Conservation (phyloP, 164 flowering plant genomes). For the Amborella trichopoda region DNA sequence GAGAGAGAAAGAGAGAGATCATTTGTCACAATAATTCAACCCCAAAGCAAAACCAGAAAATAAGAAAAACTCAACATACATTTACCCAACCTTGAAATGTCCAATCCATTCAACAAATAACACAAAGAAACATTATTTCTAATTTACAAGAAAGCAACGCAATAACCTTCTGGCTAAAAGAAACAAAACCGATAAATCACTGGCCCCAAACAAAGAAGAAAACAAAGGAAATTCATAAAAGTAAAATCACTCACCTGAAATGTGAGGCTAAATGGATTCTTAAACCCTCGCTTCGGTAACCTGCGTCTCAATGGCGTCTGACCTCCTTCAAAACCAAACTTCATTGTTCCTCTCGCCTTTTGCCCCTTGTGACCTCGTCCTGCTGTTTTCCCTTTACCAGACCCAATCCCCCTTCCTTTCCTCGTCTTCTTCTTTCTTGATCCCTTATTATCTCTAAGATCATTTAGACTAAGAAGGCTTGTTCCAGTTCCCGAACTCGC, state of each 20-base stretch:
- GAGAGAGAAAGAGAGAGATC: too few species aligned
- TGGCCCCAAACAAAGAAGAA: neutral
- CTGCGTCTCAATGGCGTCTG: slow-evolving; percentile 87
- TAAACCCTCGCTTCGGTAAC: slow-evolving; percentile 82
- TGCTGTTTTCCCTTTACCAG: slow-evolving; percentile 90
- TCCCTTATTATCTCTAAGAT: slow-evolving; percentile 62
- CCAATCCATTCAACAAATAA: too few species aligned
- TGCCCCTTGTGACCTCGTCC: slow-evolving; percentile 95
- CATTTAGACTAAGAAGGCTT: slow-evolving; percentile 67
- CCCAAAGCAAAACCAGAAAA: too few species aligned
- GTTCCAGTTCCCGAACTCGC: too few species aligned
- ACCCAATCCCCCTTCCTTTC: slow-evolving; percentile 95
- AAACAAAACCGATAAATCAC: too few species aligned
- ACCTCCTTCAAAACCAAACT: slow-evolving; percentile 96
- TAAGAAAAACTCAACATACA: too few species aligned
- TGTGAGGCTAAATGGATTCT: slow-evolving; percentile 73
- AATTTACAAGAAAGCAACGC: neutral
- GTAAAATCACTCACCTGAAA: slow-evolving; percentile 45
- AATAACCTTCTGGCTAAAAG: too few species aligned
- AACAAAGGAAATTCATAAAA: neutral
- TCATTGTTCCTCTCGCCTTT: slow-evolving; percentile 68
- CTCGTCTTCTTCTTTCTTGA: slow-evolving; percentile 79
- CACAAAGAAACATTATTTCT: neutral
- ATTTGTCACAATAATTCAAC: too few species aligned
- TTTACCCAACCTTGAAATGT: too few species aligned